Evolutionary conservation across 1,139 yeast species (phyloP).

Genomic region (Zygosaccharomyces pseudobailii): DNA sequence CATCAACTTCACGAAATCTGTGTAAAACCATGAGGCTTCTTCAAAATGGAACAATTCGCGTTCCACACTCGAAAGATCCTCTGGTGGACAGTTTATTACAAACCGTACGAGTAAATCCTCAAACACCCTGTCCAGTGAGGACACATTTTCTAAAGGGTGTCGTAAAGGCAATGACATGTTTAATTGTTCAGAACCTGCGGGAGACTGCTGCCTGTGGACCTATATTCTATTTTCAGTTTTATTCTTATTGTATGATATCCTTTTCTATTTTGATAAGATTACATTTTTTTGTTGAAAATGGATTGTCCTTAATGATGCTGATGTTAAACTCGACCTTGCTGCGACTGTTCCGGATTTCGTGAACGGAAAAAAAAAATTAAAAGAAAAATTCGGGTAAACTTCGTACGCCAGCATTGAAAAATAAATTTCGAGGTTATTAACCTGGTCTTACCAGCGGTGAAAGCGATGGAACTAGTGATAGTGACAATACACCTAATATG

Average conservation of each 20-base stretch:
- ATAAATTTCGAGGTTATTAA: background rate
- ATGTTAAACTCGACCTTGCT: background rate
- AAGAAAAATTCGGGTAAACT: constrained; percentile 3
- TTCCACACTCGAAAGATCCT: constrained; percentile 76
- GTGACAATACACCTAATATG: background rate
- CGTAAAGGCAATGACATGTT: constrained; percentile 35
- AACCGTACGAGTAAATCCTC: constrained; percentile 89
- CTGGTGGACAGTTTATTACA: constrained; percentile 85
- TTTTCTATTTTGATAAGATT: background rate
- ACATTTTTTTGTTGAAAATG: background rate
- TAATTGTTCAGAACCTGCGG: background rate
- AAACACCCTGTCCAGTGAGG: constrained; percentile 65
- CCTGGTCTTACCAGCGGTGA: background rate
- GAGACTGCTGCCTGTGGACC: background rate
- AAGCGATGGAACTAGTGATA: background rate
- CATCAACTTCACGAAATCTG: constrained; percentile 72
- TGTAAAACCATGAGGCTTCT: constrained; percentile 98
- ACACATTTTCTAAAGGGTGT: constrained; percentile 32
- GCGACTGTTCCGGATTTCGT: background rate
- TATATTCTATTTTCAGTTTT: background rate
- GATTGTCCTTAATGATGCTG: background rate
- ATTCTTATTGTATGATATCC: background rate
- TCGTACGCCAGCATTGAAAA: constrained; percentile 3
- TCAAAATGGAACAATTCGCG: constrained; percentile 91
- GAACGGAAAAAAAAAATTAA: background rate